Base-by-base conservation (phyloP, 768 basidiomycete species). In the Kwoniella heveanensis region DNA sequence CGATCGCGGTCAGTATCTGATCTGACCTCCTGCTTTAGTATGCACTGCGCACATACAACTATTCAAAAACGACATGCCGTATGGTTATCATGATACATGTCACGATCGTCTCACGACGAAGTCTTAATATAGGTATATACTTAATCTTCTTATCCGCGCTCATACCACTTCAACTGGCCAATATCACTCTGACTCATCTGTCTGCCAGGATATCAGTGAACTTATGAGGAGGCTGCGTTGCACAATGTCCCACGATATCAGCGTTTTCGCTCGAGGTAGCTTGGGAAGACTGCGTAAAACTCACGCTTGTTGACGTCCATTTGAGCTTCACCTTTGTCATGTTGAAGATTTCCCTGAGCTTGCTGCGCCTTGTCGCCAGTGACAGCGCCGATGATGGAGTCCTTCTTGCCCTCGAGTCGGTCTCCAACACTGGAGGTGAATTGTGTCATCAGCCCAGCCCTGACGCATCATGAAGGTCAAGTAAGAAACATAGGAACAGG, bases 361-460 rank as follows among this genome's bases (percentile, higher is more conserved):
- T 79, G 73, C 53, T 79, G 76, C 25, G 68, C 52, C 60, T 74
- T 73, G 60, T 79, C 78, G 50, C 78, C 78, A 10, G 78, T 77
- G 36, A 79, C 69, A 24, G 78, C 76, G 17, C 78, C 78, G 32
- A 77, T 74, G 39, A 79, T 68, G 7, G 74, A 67, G 64, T 79
- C 75, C 60, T 75, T 75, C 71, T 79, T 79, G 59, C 78, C 78
- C 29, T 66, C 66, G 64, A 79, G 29, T 53, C 77, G 70, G 66
- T 79, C 78, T 48, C 68, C 73, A 62, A 68, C 68, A 50, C 73
- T 75, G 27, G 6, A 50, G 13, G 26, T 17, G 21, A n/a, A n/a
- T n/a, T n/a, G n/a, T 24, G 39, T 1, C 24, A 26, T 48, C 39
- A 66, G 59, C 39, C 15, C 5, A 6, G 32, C 13, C 7, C 32